Conservation (phyloP, 202 grass and related monocot species). For the Digitaria exilis region DNA sequence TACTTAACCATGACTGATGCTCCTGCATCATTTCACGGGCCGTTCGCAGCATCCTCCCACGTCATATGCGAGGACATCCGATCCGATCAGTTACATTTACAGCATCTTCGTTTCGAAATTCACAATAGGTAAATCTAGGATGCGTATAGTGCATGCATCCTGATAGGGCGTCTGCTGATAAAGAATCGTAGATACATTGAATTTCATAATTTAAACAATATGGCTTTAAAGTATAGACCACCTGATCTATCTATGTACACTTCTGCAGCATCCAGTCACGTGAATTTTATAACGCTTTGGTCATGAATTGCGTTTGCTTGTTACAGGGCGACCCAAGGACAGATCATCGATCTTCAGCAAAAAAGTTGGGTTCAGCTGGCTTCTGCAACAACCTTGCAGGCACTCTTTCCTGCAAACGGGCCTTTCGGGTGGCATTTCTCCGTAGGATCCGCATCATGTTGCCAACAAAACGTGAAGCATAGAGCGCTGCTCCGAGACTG, state of each 20-base stretch:
- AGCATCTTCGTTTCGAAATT: not conserved
- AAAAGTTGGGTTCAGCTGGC: slow-evolving; percentile 71
- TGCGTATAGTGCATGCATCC: slow-evolving; percentile 30
- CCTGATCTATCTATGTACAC: slow-evolving; percentile 40
- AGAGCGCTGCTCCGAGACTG: slow-evolving; percentile 76
- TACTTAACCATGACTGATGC: too few relatives aligned
- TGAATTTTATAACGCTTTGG: not conserved
- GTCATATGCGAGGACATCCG: not conserved
- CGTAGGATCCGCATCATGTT: slow-evolving; percentile 80
- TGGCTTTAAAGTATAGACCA: not conserved
- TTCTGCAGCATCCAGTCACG: slow-evolving; percentile 18
- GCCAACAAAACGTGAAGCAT: slow-evolving; percentile 81
- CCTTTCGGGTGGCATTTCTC: slow-evolving; percentile 65
- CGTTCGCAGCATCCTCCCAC: not conserved
- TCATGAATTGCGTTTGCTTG: slow-evolving; percentile 11
- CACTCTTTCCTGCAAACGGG: slow-evolving; percentile 65
- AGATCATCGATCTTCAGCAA: slow-evolving; percentile 42
- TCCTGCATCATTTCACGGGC: too few relatives aligned
- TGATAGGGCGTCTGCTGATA: slow-evolving; percentile 10
- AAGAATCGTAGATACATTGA: slow-evolving; percentile 26
- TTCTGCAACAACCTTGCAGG: slow-evolving; percentile 68
- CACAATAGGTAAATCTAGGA: slow-evolving; percentile 1
- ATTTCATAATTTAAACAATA: slow-evolving; percentile 23
- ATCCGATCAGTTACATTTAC: slow-evolving; percentile 30
- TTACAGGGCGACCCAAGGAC: not conserved